Evolutionary conservation across 1,139 yeast genomes (phyloP).

Genomic region (Kodamaea suecica): DNA sequence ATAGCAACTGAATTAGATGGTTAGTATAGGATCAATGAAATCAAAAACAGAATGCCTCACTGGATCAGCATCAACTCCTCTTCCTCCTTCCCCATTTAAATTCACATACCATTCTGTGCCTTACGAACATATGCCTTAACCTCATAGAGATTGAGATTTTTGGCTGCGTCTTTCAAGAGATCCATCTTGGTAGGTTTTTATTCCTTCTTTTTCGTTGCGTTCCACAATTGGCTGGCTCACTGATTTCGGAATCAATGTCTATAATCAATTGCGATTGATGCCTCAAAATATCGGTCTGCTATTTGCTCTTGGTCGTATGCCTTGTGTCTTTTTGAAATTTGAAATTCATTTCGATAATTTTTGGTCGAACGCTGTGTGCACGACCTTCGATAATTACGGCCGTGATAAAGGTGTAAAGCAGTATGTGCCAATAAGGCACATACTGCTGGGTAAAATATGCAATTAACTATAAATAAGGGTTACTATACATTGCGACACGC

Average conservation of each 20-base stretch:
- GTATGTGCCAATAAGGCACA: not conserved
- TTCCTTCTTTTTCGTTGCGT: too few relatives aligned
- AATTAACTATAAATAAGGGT: too few relatives aligned
- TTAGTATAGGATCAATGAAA: constrained; percentile 9
- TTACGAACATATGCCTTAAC: constrained; percentile 96
- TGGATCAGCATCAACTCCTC: not conserved
- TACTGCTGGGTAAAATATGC: not conserved
- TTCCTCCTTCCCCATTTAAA: not conserved
- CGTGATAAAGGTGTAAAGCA: too few relatives aligned
- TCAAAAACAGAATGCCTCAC: too few relatives aligned
- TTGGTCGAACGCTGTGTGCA: too few relatives aligned
- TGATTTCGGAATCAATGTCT: not conserved
- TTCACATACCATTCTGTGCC: constrained; percentile 78
- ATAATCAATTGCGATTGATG: not conserved
- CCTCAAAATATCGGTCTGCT: not conserved
- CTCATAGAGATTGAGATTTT: constrained; percentile 86
- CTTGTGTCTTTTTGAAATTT: constrained; percentile 1
- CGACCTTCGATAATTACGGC: too few relatives aligned
- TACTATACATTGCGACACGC: not conserved
- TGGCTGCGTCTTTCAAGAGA: constrained; percentile 65
- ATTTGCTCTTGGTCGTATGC: not conserved
- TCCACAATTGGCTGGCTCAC: not conserved
- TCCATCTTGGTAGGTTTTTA: constrained; percentile 48
- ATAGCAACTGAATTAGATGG: constrained; percentile 55
- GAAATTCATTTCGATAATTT: constrained; percentile 2